Base-by-base conservation (phyloP, 176 grass and related monocot genomes). In the Otatea glauca region DNA sequence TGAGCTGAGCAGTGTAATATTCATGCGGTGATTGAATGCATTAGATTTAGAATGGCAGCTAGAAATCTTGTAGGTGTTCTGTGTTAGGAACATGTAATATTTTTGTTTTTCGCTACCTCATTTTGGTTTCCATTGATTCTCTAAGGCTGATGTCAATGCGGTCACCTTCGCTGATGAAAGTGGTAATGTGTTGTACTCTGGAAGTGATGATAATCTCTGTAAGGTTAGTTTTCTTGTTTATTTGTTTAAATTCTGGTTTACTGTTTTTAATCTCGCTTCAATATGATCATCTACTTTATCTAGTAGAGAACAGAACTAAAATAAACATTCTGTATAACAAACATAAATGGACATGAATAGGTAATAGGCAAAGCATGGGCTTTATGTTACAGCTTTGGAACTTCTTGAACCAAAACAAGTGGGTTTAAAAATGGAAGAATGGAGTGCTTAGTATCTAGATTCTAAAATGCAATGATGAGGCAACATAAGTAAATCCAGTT, bases 141-240 rank as follows among this genome's bases (percentile, higher is more conserved):
- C 11, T 24, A 86, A 98, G 95, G 82, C 80, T 72, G 95, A 98
- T 83, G 92, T 98, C 72, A 98, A 98, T 82, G 74, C 84, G 11
- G 92, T 98, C 80, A 90, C 89, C 35, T 98, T 98, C 37, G 95
- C 92, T 55, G 95, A 98, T 90, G 92, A 91, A 88, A 87, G 79
- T 79, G 95, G 92, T 20, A 90, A 98, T 85, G 21, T 98, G 20
- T 70, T 98, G 84, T 95, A 91, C 85, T 98, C 95, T 85, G 95
- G 95, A 70, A 95, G 92, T 80, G 95, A 98, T 85, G 95, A 98
- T 72, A 82, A 84, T 75, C 83, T 95, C 21, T 98, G 95, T 82
- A 98, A 95, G 92, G 92, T 98, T 27, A 83, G 84, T 84, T 72
- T 71, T 68, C 48, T 63, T 82, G 51, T 72, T 82, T 23, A 38